Base-by-base conservation (phyloP, 257 asterid species). In the Schizonepeta tenuifolia region DNA sequence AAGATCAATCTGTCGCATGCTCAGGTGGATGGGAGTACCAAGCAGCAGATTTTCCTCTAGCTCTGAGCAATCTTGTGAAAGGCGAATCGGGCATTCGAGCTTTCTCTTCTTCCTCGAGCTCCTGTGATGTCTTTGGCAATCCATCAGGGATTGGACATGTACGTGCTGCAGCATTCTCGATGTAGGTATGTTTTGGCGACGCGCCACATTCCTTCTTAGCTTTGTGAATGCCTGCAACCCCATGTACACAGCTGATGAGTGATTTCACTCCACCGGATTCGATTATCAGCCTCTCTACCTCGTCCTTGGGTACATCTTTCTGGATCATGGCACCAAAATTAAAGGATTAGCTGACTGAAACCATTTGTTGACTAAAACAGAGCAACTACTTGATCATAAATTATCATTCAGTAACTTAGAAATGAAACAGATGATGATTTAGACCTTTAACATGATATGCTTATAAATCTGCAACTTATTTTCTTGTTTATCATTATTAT, bases 31-130 rank as follows among this genome's bases (percentile, higher is more conserved):
- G 90, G 66, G 96, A 73, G 77, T 89, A 90, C 98, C 95, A 88
- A 35, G 89, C 96, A 35, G 98, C 90, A 44, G 38, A 69, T 31
- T 55, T 80, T 35, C 98, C 99, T 72, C 76, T 86, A 31, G 88
- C 89, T 77, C 98, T 71, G 5, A 95, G 98, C 83, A 95, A 64
- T 68, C 86, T 84, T n/a, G 99, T 95, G 82, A 80, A 90, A 3
- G 87, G 80, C 4, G 98, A 95, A 77, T 92, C 98, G 0, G 99
- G 98, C 99, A 95, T 95, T 78, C 65, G 81, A 40, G 69, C 75
- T 9, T 73, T 82, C 88, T 92, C 98, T 77, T 92, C 98, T 81
- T 95, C 98, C 63, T 90, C 96, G 3, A 95, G 84, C 84, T 95
- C 97, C 67, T 88, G 87, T 21, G 35, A 38, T 1, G 96, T 78